Conservation (phyloP, 257 asterid genomes). For the Coffea eugenioides region DNA sequence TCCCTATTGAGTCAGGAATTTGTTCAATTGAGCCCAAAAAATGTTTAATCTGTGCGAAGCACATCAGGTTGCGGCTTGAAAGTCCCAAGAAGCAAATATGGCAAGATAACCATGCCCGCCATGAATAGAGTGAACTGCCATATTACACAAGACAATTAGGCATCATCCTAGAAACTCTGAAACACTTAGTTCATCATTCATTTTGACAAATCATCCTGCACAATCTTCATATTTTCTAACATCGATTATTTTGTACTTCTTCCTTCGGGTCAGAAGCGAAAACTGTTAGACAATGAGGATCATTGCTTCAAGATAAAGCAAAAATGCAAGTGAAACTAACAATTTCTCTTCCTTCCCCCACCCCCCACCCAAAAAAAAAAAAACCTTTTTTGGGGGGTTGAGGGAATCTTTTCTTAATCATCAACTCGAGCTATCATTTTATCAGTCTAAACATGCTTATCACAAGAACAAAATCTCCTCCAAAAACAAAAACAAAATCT, state of each 20-base stretch:
- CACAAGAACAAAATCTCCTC: background rate
- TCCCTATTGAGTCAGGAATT: constrained; percentile 17
- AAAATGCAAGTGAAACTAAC: background rate
- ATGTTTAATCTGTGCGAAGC: constrained; percentile 51
- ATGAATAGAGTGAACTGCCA: constrained; percentile 66
- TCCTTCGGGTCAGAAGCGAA: background rate
- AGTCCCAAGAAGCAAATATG: constrained; percentile 45
- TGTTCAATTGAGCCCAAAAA: constrained; percentile 14
- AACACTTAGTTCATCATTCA: background rate
- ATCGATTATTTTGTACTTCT: background rate
- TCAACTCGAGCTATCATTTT: background rate
- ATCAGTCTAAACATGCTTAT: background rate
- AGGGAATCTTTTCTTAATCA: background rate
- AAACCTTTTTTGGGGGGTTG: background rate
- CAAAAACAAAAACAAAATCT: background rate
- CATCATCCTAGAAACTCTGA: background rate
- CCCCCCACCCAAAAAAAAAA: no score
- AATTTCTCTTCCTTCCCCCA: background rate
- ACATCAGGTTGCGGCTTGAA: constrained; percentile 43
- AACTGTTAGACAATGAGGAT: no score
- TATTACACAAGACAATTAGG: constrained; percentile 9
- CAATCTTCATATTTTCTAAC: background rate
- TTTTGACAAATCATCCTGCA: background rate
- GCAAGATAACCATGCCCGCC: constrained; percentile 58
- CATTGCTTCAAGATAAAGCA: background rate